Conservation (phyloP, 495 filamentous ascomycete species). For the Penicillium salamii region DNA sequence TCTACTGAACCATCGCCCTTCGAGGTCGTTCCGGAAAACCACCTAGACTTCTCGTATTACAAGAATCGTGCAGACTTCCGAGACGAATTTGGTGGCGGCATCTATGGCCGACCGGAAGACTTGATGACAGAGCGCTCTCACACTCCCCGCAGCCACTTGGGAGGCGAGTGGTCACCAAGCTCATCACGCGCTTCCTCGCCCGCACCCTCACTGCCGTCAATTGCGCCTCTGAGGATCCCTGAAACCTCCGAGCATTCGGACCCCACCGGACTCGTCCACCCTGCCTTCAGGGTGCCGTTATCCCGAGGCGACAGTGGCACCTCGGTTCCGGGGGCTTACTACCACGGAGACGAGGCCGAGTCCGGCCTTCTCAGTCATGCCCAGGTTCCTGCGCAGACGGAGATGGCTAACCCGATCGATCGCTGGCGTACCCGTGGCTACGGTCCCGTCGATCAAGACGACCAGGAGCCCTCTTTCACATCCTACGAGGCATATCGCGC, state of each 20-base stretch:
- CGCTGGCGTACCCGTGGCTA: conserved; percentile 49
- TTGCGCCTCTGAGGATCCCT: conserved; percentile 24
- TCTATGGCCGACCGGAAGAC: conserved; percentile 69
- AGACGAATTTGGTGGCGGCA: conserved; percentile 78
- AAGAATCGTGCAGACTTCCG: conserved; percentile 87
- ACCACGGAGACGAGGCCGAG: conserved; percentile 44
- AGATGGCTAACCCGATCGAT: conserved; percentile 29
- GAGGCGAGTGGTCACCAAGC: conserved; percentile 39
- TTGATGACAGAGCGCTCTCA: conserved; percentile 60
- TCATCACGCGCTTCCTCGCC: conserved; percentile 50
- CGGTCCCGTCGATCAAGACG: conserved; percentile 46
- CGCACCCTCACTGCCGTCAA: conserved; percentile 32
- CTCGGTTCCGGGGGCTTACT: conserved; percentile 28
- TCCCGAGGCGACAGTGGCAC: conserved; percentile 27
- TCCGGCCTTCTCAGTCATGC: conserved; percentile 40
- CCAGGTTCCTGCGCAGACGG: conserved; percentile 33
- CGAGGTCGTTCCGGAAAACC: conserved; percentile 83
- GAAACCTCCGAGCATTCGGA: conserved; percentile 28
- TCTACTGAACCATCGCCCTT: conserved; percentile 53
- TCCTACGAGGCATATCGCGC: conserved; percentile 43
- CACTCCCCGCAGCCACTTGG: conserved; percentile 57
- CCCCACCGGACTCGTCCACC: conserved; percentile 27
- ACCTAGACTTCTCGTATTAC: conserved; percentile 92
- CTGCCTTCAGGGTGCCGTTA: conserved; percentile 35
- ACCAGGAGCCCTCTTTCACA: conserved; percentile 28